Conservation (phyloP, 371 early-diverging fungal species). For the Aphelidium insulamus region DNA sequence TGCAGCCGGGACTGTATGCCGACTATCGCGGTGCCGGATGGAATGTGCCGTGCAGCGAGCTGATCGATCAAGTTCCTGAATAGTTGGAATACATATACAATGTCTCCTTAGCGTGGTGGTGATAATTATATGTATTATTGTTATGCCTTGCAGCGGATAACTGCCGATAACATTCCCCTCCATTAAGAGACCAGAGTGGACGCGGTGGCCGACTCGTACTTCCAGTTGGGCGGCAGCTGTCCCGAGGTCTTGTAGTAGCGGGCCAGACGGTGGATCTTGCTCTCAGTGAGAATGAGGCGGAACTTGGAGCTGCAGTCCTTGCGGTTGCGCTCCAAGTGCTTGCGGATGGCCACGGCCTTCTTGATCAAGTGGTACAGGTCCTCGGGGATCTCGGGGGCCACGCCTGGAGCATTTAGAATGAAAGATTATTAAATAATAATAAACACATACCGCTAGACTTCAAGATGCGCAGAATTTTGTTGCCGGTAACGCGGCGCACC, state of each 20-base stretch:
- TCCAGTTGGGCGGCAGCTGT: conserved; percentile 96
- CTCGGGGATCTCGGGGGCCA: conserved; percentile 97
- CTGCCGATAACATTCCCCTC: neutral
- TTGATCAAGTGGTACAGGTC: conserved; percentile 98
- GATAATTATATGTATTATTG: no score
- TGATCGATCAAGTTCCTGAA: no score
- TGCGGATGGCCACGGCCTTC: conserved; percentile 97
- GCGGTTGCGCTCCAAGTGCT: conserved; percentile 97
- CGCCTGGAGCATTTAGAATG: conserved; percentile 25
- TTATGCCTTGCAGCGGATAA: no score
- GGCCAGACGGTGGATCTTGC: conserved; percentile 96
- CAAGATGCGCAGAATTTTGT: conserved; percentile 85
- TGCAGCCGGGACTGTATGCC: no score
- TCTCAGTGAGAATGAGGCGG: conserved; percentile 96
- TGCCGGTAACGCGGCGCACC: conserved; percentile 86
- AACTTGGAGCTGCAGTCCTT: conserved; percentile 99
- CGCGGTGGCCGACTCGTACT: conserved; percentile 74
- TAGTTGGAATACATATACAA: no score
- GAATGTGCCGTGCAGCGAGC: no score
- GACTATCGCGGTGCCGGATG: no score
- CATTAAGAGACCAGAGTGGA: conserved; percentile 53
- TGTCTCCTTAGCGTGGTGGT: no score
- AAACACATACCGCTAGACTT: conserved; percentile 42
- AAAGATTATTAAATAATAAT: conserved; percentile 3
- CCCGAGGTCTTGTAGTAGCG: conserved; percentile 99